phyloP scores from a whole-genome alignment of 805 yeast genomes.

The Wickerhamomyces strasburgensis region DNA sequence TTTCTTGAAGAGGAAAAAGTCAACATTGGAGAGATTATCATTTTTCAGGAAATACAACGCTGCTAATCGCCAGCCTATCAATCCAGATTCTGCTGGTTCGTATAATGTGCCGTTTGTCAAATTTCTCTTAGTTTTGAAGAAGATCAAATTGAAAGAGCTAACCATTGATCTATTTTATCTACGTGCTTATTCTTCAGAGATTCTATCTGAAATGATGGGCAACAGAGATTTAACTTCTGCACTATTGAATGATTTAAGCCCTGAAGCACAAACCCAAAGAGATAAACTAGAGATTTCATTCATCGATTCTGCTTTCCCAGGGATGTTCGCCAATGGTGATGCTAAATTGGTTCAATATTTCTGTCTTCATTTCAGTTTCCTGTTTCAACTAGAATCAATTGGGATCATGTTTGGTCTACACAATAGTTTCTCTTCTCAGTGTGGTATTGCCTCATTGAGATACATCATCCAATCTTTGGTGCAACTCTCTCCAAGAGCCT shows the following conservation, averaged over 20 bases:
- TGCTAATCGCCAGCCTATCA: too few species aligned
- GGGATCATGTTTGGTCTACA: constrained; percentile 19
- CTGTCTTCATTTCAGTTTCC: constrained; percentile 2
- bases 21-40: too few species aligned
- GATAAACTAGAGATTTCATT: too few species aligned
- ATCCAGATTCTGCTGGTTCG: too few species aligned
- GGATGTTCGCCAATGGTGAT: constrained; percentile 9
- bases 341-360: neutral
- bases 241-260: constrained; percentile 1
- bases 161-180: constrained; percentile 6
- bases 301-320: constrained; percentile 15
- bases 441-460: constrained; percentile 5
- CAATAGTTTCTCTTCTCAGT: constrained; percentile 13
- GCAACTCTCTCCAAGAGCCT: neutral
- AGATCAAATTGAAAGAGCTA: constrained; percentile 1
- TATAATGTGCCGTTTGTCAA: constrained; percentile 1
- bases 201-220: neutral
- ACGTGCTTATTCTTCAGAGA: neutral
- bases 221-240: neutral
- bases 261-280: too few species aligned
- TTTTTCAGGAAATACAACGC: too few species aligned
- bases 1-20: too few species aligned
- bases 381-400: constrained; percentile 3
- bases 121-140: constrained; percentile 6
- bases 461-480: constrained; percentile 1